A percentile compares a stretch with the other conserved stretches of the same genome.
Evolutionary conservation across 257 asterid species (phyloP).

Genomic region (Solanum acaule): DNA sequence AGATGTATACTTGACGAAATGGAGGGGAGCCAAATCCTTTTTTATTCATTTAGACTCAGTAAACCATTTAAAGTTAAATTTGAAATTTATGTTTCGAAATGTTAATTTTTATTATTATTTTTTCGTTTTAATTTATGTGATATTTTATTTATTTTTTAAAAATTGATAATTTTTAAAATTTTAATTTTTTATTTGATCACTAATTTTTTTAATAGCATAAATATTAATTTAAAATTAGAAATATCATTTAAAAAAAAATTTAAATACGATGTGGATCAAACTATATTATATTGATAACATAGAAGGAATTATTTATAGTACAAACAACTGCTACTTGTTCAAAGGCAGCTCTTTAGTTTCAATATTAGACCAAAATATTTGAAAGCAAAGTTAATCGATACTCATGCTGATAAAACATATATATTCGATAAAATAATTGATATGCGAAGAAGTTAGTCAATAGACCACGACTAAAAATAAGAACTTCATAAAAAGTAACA

Average conservation of each 20-base stretch:
- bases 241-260: fast-evolving
- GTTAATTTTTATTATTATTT: neutral
- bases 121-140: neutral
- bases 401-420: neutral
- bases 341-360: neutral
- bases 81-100: neutral
- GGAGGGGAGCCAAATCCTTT: no score
- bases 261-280: neutral
- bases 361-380: neutral
- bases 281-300: no score
- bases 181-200: neutral
- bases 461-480: neutral
- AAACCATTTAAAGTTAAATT: neutral
- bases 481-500: neutral
- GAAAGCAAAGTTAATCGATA: neutral
- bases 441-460: neutral
- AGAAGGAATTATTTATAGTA: neutral
- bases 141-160: no score
- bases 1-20: no score
- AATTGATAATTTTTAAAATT: neutral
- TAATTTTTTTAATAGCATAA: neutral
- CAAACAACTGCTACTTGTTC: neutral
- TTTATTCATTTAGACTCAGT: neutral
- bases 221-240: no score
- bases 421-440: neutral